Evolutionary conservation across 2,329 filamentous ascomycete genomes (phyloP).

Genomic region (Trichoderma hamatum): DNA sequence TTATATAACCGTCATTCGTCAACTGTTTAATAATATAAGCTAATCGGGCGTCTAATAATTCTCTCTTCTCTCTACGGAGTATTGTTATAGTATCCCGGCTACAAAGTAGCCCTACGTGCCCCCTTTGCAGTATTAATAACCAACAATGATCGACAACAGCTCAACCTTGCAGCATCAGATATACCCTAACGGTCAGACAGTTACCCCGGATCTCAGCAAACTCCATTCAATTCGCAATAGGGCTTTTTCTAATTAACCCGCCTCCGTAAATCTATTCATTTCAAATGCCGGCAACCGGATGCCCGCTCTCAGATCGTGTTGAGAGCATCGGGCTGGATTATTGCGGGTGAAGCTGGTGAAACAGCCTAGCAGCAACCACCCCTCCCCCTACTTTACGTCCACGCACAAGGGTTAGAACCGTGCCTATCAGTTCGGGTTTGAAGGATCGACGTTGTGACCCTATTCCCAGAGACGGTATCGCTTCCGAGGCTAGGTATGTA

Average conservation of each 20-base stretch:
- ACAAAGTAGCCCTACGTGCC: not conserved
- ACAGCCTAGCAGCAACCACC: slow-evolving; percentile 7
- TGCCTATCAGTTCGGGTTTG: slow-evolving; percentile 4
- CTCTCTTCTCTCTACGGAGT: not conserved
- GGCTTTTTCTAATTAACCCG: slow-evolving; percentile 1
- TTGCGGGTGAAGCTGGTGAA: slow-evolving; percentile 10
- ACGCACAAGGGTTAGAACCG: not conserved
- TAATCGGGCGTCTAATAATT: not conserved
- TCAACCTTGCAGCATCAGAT: not conserved
- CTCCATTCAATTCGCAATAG: not conserved
- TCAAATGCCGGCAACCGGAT: not conserved
- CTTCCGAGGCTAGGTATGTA: not conserved
- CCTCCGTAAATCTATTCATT: not conserved
- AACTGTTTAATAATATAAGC: not conserved
- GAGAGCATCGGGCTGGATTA: slow-evolving; percentile 4
- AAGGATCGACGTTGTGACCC: not conserved
- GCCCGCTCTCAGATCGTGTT: slow-evolving; percentile 10
- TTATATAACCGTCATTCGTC: not conserved
- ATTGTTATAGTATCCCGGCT: not conserved
- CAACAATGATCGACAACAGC: not conserved
- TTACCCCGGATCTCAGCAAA: slow-evolving; percentile 8
- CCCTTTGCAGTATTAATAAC: not conserved
- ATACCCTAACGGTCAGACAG: slow-evolving; percentile 5
- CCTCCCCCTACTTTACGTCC: not conserved
- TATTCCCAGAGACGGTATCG: not conserved